Base-by-base conservation (phyloP, 2,329 filamentous ascomycete genomes). In the Fusarium sp. region DNA sequence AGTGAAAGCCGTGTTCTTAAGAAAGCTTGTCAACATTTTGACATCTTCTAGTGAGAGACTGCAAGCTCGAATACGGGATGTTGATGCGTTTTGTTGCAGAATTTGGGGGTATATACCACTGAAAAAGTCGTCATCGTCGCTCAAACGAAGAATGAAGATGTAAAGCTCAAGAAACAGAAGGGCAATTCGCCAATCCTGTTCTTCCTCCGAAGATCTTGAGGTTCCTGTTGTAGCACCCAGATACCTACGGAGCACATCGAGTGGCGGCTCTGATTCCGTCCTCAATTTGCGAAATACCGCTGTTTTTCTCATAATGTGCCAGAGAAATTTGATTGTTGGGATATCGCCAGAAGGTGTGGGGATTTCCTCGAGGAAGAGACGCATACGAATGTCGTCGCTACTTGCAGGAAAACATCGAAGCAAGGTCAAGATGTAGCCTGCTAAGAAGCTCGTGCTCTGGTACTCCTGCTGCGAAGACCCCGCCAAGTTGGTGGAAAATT, bases 121-220 rank as follows among this genome's bases (percentile, higher is more conserved):
- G 65, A 97, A 91, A 75, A 99, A 99, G 72, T 99, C 96, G 70
- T 98, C 95, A 67, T 99, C 96, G 71, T 99, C 96, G 76, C 95
- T 97, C 33, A 98, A 88, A 71, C 96, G 92, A 14, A 98, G 83
- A 4, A 97, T 89, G 76, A 98, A 98, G 3, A 92, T 93, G 76
- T 97, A 99, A 1, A 99, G 86, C 73, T 99, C 96, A 7, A 99
- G 84, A 75, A 99, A 98, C 1, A 99, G 85, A 0, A 98, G 83
- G 41, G 97, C 88, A 2, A 96, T 90, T 19, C 91, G 90, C 96
- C 96, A 99, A 75, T 98, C 93, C 70, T 79, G 75, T 37, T 79
- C 77, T 47, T 80, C 79, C 2, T 65, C 45, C 5, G 60, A 67
- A 20, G 66, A 68, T 4, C 62, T 65, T 6, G 63, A 53, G 17